Base-by-base conservation (phyloP, 2,329 filamentous ascomycete species). In the Alternaria gansuensis region DNA sequence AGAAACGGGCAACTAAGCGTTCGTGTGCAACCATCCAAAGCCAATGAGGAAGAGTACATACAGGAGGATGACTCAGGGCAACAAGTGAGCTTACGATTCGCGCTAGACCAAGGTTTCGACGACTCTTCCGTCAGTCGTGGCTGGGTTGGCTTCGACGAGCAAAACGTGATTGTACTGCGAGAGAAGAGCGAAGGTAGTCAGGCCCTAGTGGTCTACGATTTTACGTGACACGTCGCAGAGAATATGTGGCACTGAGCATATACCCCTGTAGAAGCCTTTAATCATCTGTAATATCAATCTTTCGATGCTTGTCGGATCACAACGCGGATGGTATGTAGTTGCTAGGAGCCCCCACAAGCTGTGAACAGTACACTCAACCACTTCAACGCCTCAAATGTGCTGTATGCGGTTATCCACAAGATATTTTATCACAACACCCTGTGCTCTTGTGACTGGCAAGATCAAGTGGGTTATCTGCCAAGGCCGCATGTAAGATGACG, bases 71-170 rank as follows among this genome's bases (percentile, higher is more conserved):
- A 73, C 28, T 62, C 70, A n/a, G 44, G 40, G 4, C 63, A 68
- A 17, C 69, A 71, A 4, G 55, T 71, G 43, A 75, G 77, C 5
- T 64, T 80, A 24, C 74, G 74, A 14, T 63, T 76, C 46, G 69
- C 76, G 6, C 65, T 78, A 52, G 66, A 76, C 6, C 72, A 78
- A 49, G 61, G 63, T 13, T 75, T 77, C 28, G 74, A 75, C 39
- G 78, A 81, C 44, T 64, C 80, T 13, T 76, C 78, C 4, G 74
- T 82, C 5, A 83, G 80, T 37, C 77, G 82, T 60, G 83, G 84
- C 51, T 94, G 90, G 86, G 87, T 97, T 8, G 92, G 91, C 0
- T 97, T 97, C 70, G 92, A 97, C 70, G 92, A 96, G 41, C 91
- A 96, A 77, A 92, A 92, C 79, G 90, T 97, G n/a, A 88, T 96